These are phyloP conservation scores for Adansonia digitata DNA, from an alignment of 345 rosid species.

Conservation along the genomic window DNA sequence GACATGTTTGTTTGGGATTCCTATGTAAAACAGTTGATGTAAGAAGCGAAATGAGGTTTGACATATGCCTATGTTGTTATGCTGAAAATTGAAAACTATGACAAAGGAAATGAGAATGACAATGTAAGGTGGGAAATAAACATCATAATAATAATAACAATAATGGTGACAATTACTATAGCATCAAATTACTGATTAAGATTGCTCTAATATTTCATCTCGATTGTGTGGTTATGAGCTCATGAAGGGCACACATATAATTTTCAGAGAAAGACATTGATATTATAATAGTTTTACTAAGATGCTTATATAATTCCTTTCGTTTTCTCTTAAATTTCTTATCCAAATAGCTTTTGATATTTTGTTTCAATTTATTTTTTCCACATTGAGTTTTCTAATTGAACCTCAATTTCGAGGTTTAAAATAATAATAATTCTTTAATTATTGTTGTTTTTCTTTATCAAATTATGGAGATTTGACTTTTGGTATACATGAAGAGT, in stretches of 20 bases:
- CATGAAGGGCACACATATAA: background rate
- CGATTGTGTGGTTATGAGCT: slow-evolving; percentile 6
- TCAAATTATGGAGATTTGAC: too few relatives aligned
- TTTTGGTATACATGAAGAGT: too few relatives aligned
- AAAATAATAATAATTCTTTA: too few relatives aligned
- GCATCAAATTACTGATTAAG: background rate
- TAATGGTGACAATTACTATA: background rate
- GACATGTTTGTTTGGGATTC: background rate
- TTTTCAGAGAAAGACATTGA: background rate
- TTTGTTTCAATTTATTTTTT: background rate
- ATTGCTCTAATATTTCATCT: slow-evolving; percentile 4
- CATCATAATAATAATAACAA: too few relatives aligned
- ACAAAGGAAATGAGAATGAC: background rate
- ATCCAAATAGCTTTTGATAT: background rate
- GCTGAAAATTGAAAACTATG: background rate
- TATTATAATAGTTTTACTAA: background rate
- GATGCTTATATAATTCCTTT: background rate
- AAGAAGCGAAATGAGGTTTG: too few relatives aligned
- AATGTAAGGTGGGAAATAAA: background rate
- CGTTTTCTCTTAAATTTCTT: background rate
- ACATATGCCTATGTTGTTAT: too few relatives aligned
- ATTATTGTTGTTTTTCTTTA: too few relatives aligned
- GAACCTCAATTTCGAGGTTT: background rate
- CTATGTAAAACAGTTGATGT: background rate
- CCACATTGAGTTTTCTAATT: too few relatives aligned